Conservation (phyloP, 2,329 filamentous ascomycete species). For the Hymenotorrendiella dingleyae region DNA sequence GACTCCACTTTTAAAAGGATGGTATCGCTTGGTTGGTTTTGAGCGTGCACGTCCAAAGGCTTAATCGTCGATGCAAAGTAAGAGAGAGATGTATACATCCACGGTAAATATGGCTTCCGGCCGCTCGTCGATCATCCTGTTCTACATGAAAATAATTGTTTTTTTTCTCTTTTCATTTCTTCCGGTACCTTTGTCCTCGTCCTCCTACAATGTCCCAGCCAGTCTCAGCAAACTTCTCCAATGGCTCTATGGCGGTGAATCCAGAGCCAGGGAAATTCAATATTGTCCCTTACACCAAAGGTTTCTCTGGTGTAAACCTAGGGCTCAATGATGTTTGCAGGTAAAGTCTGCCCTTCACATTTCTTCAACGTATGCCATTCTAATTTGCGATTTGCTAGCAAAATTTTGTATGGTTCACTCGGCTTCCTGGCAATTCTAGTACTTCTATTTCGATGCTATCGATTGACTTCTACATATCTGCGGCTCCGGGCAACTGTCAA, state of each 20-base stretch:
- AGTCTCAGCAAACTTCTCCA: not conserved
- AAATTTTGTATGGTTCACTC: slow-evolving; percentile 6
- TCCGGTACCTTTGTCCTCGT: not conserved
- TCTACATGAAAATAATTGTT: too few species aligned
- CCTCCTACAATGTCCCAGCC: not conserved
- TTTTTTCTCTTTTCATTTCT: too few species aligned
- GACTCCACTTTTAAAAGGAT: too few species aligned
- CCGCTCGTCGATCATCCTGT: too few species aligned
- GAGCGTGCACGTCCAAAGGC: too few species aligned
- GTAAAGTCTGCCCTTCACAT: not conserved
- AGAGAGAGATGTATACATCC: too few species aligned
- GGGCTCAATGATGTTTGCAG: slow-evolving; percentile 10
- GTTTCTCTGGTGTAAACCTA: slow-evolving; percentile 11
- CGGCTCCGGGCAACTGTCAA: slow-evolving; percentile 6
- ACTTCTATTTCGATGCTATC: slow-evolving; percentile 1
- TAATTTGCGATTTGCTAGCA: not conserved
- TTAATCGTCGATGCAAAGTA: too few species aligned
- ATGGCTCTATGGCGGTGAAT: not conserved
- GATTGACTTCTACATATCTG: not conserved
- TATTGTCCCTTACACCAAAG: slow-evolving; percentile 13
- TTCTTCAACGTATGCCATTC: not conserved
- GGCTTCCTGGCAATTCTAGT: slow-evolving; percentile 6
- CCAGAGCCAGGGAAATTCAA: not conserved
- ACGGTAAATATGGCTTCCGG: too few species aligned
- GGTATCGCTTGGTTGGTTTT: too few species aligned